These are phyloP conservation scores for Globisporangium okanoganense DNA, from an alignment of 352 stramenopile species.

Conservation along the genomic window DNA sequence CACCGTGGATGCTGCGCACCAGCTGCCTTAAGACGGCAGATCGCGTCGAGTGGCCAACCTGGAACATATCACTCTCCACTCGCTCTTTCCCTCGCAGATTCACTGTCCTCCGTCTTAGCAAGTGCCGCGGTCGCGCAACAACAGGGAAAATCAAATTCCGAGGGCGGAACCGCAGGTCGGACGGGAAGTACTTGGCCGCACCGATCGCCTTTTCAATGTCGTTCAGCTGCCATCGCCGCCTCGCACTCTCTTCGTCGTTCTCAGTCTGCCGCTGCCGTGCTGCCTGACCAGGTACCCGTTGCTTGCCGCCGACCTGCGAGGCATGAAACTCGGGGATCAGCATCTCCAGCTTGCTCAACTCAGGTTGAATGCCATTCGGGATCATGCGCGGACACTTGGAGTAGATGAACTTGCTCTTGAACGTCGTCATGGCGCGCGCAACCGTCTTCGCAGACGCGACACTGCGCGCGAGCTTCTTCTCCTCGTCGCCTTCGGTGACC, in stretches of 20 bases:
- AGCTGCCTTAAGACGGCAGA: conserved; percentile 43
- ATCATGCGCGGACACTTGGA: conserved; percentile 73
- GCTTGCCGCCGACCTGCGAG: conserved; percentile 66
- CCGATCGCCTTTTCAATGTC: conserved; percentile 60
- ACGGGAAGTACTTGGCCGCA: conserved; percentile 38
- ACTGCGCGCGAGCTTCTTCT: conserved; percentile 83
- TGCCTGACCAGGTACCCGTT: conserved; percentile 9
- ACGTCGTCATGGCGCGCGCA: conserved; percentile 79
- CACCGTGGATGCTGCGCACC: conserved; percentile 47
- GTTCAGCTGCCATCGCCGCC: conserved; percentile 48
- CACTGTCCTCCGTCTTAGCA: conserved; percentile 30
- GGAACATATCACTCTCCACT: conserved; percentile 19
- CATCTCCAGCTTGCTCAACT: conserved; percentile 57
- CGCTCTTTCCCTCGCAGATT: conserved; percentile 6
- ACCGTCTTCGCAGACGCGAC: conserved; percentile 78
- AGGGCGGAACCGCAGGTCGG: conserved; percentile 25
- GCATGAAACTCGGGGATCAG: conserved; percentile 78
- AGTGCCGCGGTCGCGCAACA: conserved; percentile 27
- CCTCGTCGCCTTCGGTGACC: conserved; percentile 86
- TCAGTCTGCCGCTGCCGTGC: conserved; percentile 5
- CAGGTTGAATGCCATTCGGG: conserved; percentile 40
- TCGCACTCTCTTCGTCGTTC: conserved; percentile 6
- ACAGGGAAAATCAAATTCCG: conserved; percentile 43
- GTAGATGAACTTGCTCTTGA: conserved; percentile 89
- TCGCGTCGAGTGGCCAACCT: conserved; percentile 37